A percentile compares a stretch with the other conserved stretches of the same genome.
Evolutionary conservation across 2,329 filamentous ascomycete species (phyloP).

Genomic region (Beauveria rudraprayagi): DNA sequence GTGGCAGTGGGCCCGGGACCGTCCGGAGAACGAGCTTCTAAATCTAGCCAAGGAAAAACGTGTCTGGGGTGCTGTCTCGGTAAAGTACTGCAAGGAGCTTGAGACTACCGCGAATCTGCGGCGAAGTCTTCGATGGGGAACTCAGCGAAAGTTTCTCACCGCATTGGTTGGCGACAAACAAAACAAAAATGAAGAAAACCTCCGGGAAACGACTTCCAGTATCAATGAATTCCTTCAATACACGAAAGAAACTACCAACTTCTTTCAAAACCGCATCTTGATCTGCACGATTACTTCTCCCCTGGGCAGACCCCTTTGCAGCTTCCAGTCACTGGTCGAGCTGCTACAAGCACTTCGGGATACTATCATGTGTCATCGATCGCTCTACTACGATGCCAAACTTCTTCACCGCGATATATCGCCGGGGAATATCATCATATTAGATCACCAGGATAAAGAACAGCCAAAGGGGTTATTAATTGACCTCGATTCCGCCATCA

Average conservation of each 20-base stretch:
- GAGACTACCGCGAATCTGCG: background rate
- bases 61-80: constrained; percentile 21
- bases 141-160: background rate
- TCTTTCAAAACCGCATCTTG: constrained; percentile 15
- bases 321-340: background rate
- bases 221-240: background rate
- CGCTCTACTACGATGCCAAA: background rate
- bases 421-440: background rate
- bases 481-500: background rate
- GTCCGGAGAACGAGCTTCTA: constrained; percentile 26
- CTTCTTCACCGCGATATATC: background rate
- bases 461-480: background rate
- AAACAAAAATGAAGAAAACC: too few relatives aligned
- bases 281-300: background rate
- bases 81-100: constrained; percentile 17
- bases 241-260: constrained; percentile 12
- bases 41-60: constrained; percentile 20
- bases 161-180: background rate
- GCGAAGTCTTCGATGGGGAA: background rate
- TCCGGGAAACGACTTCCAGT: too few relatives aligned
- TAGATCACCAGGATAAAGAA: background rate
- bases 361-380: background rate
- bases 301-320: background rate
- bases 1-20: constrained; percentile 24
- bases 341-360: background rate